A percentile compares a stretch with the other conserved stretches of the same genome.
These are phyloP conservation scores for Skeletonema tropicum DNA, from an alignment of 108 stramenopile species.

Conservation along the genomic window DNA sequence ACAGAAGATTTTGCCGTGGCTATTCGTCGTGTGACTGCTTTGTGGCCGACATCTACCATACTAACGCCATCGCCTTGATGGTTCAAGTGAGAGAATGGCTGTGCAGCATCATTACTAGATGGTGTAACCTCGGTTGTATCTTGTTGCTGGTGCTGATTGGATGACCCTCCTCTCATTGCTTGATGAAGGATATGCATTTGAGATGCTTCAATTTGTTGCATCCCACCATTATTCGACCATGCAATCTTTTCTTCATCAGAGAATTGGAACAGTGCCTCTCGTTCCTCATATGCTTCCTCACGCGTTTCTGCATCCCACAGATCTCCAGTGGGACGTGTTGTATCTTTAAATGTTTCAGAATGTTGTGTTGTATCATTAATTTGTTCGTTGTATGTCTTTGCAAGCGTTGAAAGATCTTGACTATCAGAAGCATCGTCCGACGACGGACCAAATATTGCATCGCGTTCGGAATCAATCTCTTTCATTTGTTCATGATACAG, in stretches of 20 bases:
- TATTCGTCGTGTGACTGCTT: conserved; percentile 57
- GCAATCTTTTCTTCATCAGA: conserved; percentile 64
- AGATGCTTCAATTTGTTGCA: conserved; percentile 16
- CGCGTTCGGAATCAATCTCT: conserved; percentile 43
- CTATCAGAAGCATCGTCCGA: conserved; percentile 11
- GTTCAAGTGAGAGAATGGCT: conserved; percentile 67
- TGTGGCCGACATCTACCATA: conserved; percentile 87
- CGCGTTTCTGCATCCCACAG: conserved; percentile 23
- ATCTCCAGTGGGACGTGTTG: conserved; percentile 9
- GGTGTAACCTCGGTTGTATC: neutral
- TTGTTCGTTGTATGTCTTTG: conserved; percentile 10
- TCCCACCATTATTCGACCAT: conserved; percentile 50
- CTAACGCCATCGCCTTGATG: conserved; percentile 48
- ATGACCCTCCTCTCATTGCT: conserved; percentile 16
- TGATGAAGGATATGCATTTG: conserved; percentile 24
- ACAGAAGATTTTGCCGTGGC: conserved; percentile 57
- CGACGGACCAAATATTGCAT: conserved; percentile 32
- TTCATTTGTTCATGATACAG: conserved; percentile 47
- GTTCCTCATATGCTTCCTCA: conserved; percentile 59
- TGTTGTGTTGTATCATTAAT: neutral
- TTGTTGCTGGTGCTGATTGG: conserved; percentile 10
- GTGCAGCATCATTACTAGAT: conserved; percentile 1
- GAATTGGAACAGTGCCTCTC: conserved; percentile 74
- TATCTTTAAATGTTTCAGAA: neutral
- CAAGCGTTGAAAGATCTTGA: conserved; percentile 27